Evolutionary conservation across 1,284 basidiomycete genomes (phyloP).

Genomic region (Leccinum solheimii): DNA sequence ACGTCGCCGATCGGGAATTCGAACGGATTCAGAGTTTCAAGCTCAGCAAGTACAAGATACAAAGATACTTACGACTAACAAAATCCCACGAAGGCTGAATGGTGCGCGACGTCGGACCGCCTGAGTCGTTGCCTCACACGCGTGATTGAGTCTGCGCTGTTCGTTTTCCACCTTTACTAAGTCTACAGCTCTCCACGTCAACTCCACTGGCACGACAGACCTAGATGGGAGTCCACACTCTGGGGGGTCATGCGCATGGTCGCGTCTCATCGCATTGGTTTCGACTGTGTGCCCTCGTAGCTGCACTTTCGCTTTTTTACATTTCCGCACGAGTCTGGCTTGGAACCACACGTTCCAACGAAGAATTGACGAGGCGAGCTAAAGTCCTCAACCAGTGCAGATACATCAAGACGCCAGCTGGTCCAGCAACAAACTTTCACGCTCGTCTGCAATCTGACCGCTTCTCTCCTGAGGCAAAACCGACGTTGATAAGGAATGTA

Average conservation of each 20-base stretch:
- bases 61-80: too few relatives aligned
- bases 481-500: constrained; percentile 68
- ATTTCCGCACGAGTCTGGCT: background rate
- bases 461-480: constrained; percentile 57
- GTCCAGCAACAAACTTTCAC: constrained; percentile 52
- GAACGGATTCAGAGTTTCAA: too few relatives aligned
- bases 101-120: too few relatives aligned
- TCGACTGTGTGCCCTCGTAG: constrained; percentile 2
- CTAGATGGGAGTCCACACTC: constrained; percentile 3
- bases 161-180: background rate
- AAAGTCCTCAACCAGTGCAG: constrained; percentile 50
- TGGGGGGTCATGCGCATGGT: background rate
- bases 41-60: too few relatives aligned
- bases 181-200: background rate
- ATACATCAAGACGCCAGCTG: constrained; percentile 41
- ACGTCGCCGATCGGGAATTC: too few relatives aligned
- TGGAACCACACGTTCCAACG: background rate
- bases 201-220: background rate
- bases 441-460: constrained; percentile 62
- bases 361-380: constrained; percentile 11
- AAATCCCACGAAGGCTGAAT: too few relatives aligned
- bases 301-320: background rate
- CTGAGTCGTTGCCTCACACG: background rate
- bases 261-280: background rate
- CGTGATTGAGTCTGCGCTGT: background rate